Evolutionary conservation across 371 early-diverging fungal species (phyloP).

Genomic region (Fennellomyces sp.): DNA sequence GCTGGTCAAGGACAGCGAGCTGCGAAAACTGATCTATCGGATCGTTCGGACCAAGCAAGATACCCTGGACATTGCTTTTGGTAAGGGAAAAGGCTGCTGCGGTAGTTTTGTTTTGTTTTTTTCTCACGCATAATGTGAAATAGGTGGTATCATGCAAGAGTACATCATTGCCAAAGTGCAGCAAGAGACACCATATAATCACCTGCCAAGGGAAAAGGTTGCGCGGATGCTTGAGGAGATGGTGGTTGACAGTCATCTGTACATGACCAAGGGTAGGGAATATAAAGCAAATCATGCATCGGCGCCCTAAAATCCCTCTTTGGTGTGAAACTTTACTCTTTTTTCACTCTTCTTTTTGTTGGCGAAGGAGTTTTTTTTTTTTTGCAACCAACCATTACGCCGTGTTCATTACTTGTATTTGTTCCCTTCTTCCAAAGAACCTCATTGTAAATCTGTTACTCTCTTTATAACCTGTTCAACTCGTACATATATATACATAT

Average conservation of each 20-base stretch:
- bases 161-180: background rate
- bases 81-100: background rate
- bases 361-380: too few species aligned
- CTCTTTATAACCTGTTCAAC: too few species aligned
- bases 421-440: too few species aligned
- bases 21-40: background rate
- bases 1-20: background rate
- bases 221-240: background rate
- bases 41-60: background rate
- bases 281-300: background rate
- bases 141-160: constrained; percentile 1
- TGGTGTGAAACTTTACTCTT: background rate
- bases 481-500: too few species aligned
- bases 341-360: background rate
- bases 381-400: background rate
- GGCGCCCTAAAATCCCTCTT: background rate
- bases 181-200: background rate
- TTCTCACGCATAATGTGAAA: background rate
- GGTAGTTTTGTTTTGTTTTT: background rate
- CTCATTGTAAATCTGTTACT: too few species aligned
- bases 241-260: background rate
- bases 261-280: background rate
- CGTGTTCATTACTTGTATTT: too few species aligned
- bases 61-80: background rate
- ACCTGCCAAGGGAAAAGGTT: background rate